Percentiles rank a stretch among this genome's conserved stretches.
Evolutionary conservation across 2,329 filamentous ascomycete genomes (phyloP).

Genomic region (Cryphonectria parasitica): DNA sequence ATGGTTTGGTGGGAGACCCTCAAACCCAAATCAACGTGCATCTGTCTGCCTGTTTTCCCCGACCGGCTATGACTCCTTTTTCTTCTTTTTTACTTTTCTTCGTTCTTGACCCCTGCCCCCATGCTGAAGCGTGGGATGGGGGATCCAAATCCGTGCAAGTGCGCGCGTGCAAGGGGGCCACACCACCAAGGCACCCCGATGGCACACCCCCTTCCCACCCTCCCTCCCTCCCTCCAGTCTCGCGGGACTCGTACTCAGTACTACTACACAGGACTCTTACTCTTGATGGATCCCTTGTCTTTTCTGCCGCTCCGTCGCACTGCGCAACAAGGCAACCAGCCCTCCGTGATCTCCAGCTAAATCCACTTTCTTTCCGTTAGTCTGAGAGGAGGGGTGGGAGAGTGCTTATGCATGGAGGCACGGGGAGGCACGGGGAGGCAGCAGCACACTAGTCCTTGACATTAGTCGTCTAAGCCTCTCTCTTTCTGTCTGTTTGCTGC

Average conservation of each 20-base stretch:
- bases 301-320: slow-evolving; percentile 23
- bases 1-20: not conserved
- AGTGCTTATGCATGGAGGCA: slow-evolving; percentile 17
- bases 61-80: slow-evolving; percentile 17
- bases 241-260: slow-evolving; percentile 13
- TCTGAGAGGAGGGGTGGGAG: not conserved
- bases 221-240: not conserved
- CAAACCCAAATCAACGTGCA: slow-evolving; percentile 6
- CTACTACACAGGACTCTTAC: slow-evolving; percentile 16
- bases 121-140: slow-evolving; percentile 14
- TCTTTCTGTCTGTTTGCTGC: slow-evolving; percentile 25
- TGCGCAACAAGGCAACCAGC: slow-evolving; percentile 26
- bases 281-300: slow-evolving; percentile 2
- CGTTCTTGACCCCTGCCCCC: slow-evolving; percentile 1
- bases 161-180: not conserved
- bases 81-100: not conserved
- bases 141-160: slow-evolving; percentile 13
- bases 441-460: slow-evolving; percentile 24
- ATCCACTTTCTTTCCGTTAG: slow-evolving; percentile 16
- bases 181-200: slow-evolving; percentile 1
- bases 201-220: not conserved
- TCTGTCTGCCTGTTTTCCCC: slow-evolving; percentile 7
- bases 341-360: slow-evolving; percentile 16
- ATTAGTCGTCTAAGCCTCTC: slow-evolving; percentile 11
- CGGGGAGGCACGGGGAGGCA: slow-evolving; percentile 15